Evolutionary conservation across 495 filamentous ascomycete species (phyloP).

Genomic region (Trichoderma reesei): DNA sequence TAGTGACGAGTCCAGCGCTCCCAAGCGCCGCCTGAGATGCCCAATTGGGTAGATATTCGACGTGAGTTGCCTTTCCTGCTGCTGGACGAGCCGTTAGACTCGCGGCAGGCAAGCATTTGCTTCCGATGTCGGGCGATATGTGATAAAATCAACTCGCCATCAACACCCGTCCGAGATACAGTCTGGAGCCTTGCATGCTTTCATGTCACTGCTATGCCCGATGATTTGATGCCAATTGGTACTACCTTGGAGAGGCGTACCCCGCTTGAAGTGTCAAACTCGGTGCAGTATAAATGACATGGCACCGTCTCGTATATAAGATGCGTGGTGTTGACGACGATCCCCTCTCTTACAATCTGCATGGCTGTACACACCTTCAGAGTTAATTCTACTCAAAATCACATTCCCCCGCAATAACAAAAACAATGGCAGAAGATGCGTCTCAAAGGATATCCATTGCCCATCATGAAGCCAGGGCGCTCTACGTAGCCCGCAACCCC

Average conservation of each 20-base stretch:
- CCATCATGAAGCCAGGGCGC: constrained; percentile 21
- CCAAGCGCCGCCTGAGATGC: neutral
- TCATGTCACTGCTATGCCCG: too few relatives aligned
- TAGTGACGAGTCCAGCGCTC: too few relatives aligned
- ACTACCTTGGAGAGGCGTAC: too few relatives aligned
- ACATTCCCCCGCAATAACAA: neutral
- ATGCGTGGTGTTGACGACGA: too few relatives aligned
- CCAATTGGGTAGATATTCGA: neutral
- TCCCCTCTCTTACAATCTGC: neutral
- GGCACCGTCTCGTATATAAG: too few relatives aligned
- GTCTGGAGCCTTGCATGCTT: too few relatives aligned
- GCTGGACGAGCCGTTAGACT: neutral
- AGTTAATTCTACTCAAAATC: neutral
- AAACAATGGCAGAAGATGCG: neutral
- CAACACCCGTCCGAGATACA: too few relatives aligned
- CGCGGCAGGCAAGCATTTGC: neutral
- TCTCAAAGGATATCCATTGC: constrained; percentile 12
- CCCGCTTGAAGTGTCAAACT: too few relatives aligned
- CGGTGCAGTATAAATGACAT: too few relatives aligned
- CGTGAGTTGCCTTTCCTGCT: neutral
- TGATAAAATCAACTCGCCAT: too few relatives aligned
- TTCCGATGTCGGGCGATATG: neutral
- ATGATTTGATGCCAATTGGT: too few relatives aligned
- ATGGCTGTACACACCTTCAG: neutral
- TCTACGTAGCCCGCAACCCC: constrained; percentile 26